Evolutionary conservation across 1,284 basidiomycete genomes (phyloP).

Genomic region (Apiotrichum porosum): DNA sequence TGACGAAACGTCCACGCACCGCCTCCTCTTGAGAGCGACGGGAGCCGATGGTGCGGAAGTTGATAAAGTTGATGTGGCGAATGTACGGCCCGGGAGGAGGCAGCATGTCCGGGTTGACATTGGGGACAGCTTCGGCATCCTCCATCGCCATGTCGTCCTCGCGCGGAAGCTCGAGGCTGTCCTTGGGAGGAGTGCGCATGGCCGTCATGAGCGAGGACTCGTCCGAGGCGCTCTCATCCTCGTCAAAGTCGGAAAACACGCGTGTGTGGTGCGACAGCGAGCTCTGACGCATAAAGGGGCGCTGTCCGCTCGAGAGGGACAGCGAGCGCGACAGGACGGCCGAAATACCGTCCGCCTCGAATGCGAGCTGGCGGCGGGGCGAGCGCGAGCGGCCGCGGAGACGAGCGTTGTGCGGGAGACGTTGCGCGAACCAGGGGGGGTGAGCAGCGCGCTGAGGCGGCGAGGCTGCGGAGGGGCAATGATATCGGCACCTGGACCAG

Average conservation of each 20-base stretch:
- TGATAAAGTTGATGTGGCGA: conserved; percentile 79
- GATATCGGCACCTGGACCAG: neutral
- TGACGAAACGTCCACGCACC: conserved; percentile 84
- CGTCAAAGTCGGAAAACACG: conserved; percentile 11
- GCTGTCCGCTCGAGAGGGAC: conserved; percentile 9
- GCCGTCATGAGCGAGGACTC: conserved; percentile 5
- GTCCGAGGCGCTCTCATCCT: conserved; percentile 19
- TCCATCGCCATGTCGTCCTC: conserved; percentile 8
- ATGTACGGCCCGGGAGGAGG: conserved; percentile 46
- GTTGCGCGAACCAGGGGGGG: conserved; percentile 35
- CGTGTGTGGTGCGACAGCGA: conserved; percentile 14
- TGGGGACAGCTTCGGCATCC: too few relatives aligned
- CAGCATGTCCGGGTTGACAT: conserved; percentile 38
- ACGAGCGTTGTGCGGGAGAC: conserved; percentile 26
- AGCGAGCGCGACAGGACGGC: conserved; percentile 33
- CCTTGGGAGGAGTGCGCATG: conserved; percentile 16
- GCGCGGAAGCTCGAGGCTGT: conserved; percentile 1
- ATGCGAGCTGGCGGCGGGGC: conserved; percentile 22
- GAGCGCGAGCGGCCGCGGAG: conserved; percentile 20
- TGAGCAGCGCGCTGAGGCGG: conserved; percentile 29
- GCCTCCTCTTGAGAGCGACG: conserved; percentile 86
- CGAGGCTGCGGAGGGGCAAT: conserved; percentile 28
- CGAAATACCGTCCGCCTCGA: conserved; percentile 32
- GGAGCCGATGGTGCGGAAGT: conserved; percentile 92
- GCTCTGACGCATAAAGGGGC: conserved; percentile 12